Percentiles rank a stretch among this genome's conserved stretches.
Evolutionary conservation across 495 filamentous ascomycete genomes (phyloP).

Genomic region (Poronia punctata): DNA sequence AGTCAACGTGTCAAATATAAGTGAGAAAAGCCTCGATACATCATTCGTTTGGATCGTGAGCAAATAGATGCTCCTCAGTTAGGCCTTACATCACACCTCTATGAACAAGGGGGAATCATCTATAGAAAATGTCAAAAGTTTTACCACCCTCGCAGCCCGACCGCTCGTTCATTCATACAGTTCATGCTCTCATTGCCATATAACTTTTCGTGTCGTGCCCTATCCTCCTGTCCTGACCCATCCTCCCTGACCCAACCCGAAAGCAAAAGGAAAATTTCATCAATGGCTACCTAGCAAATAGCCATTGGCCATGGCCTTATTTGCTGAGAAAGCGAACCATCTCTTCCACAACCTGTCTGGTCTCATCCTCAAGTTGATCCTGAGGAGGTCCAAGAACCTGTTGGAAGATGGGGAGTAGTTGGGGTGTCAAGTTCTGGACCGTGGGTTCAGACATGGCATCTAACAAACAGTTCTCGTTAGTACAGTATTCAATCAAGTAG

Average conservation of each 20-base stretch:
- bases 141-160: constrained; percentile 4
- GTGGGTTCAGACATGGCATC: constrained; percentile 67
- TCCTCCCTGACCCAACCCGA: neutral
- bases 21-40: too few species aligned
- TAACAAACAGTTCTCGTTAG: constrained; percentile 28
- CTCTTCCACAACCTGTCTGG: constrained; percentile 41
- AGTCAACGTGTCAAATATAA: too few species aligned
- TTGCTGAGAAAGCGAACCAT: constrained; percentile 20
- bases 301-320: constrained; percentile 7
- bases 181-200: constrained; percentile 10
- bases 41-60: too few species aligned
- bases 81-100: constrained; percentile 6
- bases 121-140: constrained; percentile 9
- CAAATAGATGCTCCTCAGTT: too few species aligned
- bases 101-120: constrained; percentile 13
- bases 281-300: neutral
- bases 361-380: constrained; percentile 80
- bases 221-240: constrained; percentile 5
- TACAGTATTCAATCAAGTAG: constrained; percentile 1
- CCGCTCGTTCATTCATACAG: constrained; percentile 13
- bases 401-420: constrained; percentile 73
- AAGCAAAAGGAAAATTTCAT: neutral
- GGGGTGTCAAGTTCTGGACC: constrained; percentile 66
- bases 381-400: constrained; percentile 69
- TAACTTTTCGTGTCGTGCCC: too few species aligned